Conservation (phyloP, 2,329 filamentous ascomycete genomes). For the Cladosporium phlei region DNA sequence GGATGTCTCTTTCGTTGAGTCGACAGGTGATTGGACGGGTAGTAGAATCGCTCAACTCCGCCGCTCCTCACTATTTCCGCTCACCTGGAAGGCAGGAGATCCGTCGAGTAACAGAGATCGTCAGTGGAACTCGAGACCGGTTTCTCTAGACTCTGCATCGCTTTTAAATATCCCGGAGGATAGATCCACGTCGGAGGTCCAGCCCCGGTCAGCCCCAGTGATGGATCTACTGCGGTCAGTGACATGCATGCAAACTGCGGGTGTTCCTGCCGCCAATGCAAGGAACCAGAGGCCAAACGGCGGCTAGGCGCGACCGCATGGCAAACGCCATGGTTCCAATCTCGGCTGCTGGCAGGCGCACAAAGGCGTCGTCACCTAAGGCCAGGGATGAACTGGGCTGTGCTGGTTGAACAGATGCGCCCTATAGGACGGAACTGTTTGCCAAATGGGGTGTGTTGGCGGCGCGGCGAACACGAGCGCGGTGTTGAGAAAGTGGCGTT, state of each 20-base stretch:
- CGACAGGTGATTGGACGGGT: background rate
- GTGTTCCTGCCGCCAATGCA: constrained; percentile 14
- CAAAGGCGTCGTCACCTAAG: constrained; percentile 8
- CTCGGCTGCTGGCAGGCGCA: constrained; percentile 8
- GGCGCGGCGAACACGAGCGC: constrained; percentile 5
- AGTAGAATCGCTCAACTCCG: background rate
- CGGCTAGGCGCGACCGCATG: constrained; percentile 3
- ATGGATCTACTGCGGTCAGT: constrained; percentile 5
- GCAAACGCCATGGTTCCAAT: background rate
- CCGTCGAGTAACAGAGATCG: background rate
- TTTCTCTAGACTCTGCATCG: constrained; percentile 1
- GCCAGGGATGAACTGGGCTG: background rate
- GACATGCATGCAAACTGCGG: constrained; percentile 9
- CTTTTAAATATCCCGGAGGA: too few relatives aligned
- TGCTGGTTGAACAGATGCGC: background rate
- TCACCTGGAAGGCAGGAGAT: background rate
- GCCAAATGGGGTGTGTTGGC: background rate
- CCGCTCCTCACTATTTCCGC: background rate
- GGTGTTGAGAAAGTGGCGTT: constrained; percentile 11
- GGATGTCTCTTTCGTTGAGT: background rate
- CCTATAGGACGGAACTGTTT: constrained; percentile 1
- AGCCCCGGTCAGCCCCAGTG: background rate
- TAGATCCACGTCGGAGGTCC: too few relatives aligned
- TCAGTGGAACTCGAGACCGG: background rate
- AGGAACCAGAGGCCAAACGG: constrained; percentile 6